Base-by-base conservation (phyloP, 2,329 filamentous ascomycete genomes). In the Ophiostoma tasmaniense region DNA sequence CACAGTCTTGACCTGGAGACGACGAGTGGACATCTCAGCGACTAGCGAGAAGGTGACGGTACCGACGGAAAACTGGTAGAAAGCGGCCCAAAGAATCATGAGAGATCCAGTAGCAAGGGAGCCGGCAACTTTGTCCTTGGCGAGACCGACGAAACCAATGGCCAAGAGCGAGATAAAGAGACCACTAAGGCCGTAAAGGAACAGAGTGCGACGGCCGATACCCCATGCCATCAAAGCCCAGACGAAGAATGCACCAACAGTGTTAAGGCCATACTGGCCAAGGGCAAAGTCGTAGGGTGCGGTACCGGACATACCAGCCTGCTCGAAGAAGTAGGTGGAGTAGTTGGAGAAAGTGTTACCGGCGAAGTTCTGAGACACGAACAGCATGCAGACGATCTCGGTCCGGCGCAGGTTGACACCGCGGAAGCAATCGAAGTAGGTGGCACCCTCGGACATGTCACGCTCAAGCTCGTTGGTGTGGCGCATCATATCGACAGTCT, bases 391-490 rank as follows among this genome's bases (percentile, higher is more conserved):
- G 5, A 81, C 81, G 42, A 86, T 85, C 74, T 85, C 84, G 0
- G 84, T 86, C 35, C 84, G 81, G 28, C 83, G 79, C 37, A 81
- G 75, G 71, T 84, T 83, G 45, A 79, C 78, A 1, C 82, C 82
- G 64, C 76, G 80, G 73, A 86, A 81, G 68, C 82, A 84, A 71
- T 86, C 83, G 39, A 76, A n/a, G 71, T 86, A 86, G 0, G 78
- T 81, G 35, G 82, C 82, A 1, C 82, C 82, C 2, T 80, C 79
- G 70, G 82, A 79, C 67, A 80, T 77, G 68, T 84, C 81, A 69
- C 81, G 78, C 75, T 88, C 86, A 2, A 87, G 77, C 69, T 82
- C 79, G 71, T 87, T 84, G 0, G 86, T 89, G 73, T 87, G 82
- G 28, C 82, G 76, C 74, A 88, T 87, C n/a, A 81, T 81, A 68